Percentiles rank a stretch among this genome's conserved stretches.
Conservation (phyloP, 2,329 filamentous ascomycete genomes). For the Colletotrichum sp. region DNA sequence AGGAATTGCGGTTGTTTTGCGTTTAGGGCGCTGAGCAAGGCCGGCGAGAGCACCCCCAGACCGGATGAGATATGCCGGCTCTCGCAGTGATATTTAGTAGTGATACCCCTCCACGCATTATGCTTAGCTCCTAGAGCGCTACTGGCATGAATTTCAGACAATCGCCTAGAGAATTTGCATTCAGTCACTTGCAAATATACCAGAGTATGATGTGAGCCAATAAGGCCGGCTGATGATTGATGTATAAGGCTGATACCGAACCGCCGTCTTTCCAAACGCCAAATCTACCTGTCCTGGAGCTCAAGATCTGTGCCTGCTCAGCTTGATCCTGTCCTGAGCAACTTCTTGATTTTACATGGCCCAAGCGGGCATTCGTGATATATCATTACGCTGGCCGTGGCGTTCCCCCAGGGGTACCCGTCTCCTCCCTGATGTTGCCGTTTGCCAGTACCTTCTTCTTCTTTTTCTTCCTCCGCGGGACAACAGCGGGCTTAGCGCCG, state of each 20-base stretch:
- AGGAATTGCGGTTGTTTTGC: neutral
- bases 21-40: neutral
- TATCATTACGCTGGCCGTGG: constrained; percentile 48
- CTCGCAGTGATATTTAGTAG: neutral
- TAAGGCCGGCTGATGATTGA: neutral
- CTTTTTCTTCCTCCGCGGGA: constrained; percentile 76
- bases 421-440: constrained; percentile 58
- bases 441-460: constrained; percentile 66
- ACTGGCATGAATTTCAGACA: neutral
- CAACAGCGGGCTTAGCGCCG: constrained; percentile 77
- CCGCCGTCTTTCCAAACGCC: constrained; percentile 1
- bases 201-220: neutral
- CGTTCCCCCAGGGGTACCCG: constrained; percentile 65
- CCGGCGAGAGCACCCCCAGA: neutral
- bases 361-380: constrained; percentile 1
- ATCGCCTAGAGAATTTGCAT: neutral
- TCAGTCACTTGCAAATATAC: neutral
- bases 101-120: constrained; percentile 14
- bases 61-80: neutral
- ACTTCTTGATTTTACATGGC: neutral
- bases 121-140: neutral
- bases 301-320: neutral
- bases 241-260: neutral
- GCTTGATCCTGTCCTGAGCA: neutral
- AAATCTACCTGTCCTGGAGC: neutral